phyloP scores from a whole-genome alignment of 2,329 filamentous ascomycete genomes.

The Diaporthe ilicicola region DNA sequence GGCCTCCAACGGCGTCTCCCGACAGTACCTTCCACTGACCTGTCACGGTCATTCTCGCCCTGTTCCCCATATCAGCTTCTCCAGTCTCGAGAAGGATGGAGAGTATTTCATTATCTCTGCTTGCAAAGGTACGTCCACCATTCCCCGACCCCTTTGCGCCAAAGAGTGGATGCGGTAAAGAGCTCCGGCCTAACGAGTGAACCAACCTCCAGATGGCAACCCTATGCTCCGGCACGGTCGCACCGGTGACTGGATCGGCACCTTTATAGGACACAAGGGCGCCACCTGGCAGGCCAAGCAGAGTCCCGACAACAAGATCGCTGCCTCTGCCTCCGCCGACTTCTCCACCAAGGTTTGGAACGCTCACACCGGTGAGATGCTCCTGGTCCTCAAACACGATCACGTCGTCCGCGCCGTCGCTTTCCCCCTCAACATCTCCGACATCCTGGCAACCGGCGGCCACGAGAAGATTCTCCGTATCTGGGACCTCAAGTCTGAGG shows the following conservation, averaged over 20 bases:
- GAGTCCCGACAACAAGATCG: constrained; percentile 85
- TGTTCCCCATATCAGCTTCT: constrained; percentile 91
- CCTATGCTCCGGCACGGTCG: constrained; percentile 97
- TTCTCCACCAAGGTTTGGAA: constrained; percentile 99
- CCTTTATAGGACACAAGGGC: constrained; percentile 97
- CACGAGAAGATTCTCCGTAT: constrained; percentile 97
- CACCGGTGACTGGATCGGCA: constrained; percentile 97
- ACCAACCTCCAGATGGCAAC: constrained; percentile 77
- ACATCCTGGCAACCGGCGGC: constrained; percentile 91
- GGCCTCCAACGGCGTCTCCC: constrained; percentile 41
- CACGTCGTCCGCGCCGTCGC: constrained; percentile 96
- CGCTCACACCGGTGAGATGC: constrained; percentile 89
- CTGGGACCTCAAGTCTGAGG: constrained; percentile 74
- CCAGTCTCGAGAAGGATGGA: constrained; percentile 80
- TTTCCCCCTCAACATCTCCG: constrained; percentile 81
- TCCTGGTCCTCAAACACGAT: constrained; percentile 87
- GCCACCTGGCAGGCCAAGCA: constrained; percentile 96
- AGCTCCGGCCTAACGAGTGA: neutral
- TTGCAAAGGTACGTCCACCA: constrained; percentile 73
- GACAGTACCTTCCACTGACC: constrained; percentile 84
- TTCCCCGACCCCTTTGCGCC: neutral
- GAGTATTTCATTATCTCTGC: constrained; percentile 93
- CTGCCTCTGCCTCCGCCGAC: constrained; percentile 93
- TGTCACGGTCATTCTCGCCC: constrained; percentile 95
- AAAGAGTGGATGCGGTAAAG: neutral